Evolutionary conservation across 148 eudicot species (phyloP).

Genomic region (Amaranthus hypochondriacus): DNA sequence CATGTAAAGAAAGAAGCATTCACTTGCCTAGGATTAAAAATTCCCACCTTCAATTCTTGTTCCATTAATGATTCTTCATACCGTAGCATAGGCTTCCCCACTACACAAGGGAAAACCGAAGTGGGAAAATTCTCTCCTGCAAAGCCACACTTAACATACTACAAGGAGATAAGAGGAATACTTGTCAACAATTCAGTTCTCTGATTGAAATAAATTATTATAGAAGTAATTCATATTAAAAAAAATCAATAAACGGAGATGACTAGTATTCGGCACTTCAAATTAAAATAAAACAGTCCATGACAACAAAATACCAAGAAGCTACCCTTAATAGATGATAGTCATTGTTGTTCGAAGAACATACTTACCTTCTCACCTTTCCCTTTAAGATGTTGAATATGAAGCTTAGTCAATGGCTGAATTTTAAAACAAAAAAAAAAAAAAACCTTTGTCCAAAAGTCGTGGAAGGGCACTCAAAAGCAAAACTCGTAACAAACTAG

Average conservation of each 20-base stretch:
- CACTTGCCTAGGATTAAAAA: conserved; percentile 32
- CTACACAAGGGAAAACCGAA: conserved; percentile 97
- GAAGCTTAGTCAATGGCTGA: too few relatives aligned
- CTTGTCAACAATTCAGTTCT: background rate
- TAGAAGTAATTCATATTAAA: too few relatives aligned
- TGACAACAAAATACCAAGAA: background rate
- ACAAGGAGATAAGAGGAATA: conserved; percentile 25
- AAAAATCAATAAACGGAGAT: too few relatives aligned
- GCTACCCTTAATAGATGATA: too few relatives aligned
- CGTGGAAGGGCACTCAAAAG: too few relatives aligned
- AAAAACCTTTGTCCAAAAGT: too few relatives aligned
- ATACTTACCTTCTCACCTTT: background rate
- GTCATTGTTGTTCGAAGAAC: background rate
- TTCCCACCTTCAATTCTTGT: conserved; percentile 78
- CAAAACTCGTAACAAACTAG: too few relatives aligned
- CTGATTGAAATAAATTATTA: background rate
- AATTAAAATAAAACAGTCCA: background rate
- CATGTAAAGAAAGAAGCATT: conserved; percentile 24
- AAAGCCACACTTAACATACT: conserved; percentile 99
- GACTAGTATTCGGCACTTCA: too few relatives aligned
- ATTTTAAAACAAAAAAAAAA: too few relatives aligned
- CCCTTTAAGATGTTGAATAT: too few relatives aligned
- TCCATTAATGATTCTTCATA: conserved; percentile 94
- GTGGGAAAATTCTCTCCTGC: conserved; percentile 98
- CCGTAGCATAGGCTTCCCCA: conserved; percentile 90